Base-by-base conservation (phyloP, 1,284 basidiomycete species). In the Marasmius fiardii region DNA sequence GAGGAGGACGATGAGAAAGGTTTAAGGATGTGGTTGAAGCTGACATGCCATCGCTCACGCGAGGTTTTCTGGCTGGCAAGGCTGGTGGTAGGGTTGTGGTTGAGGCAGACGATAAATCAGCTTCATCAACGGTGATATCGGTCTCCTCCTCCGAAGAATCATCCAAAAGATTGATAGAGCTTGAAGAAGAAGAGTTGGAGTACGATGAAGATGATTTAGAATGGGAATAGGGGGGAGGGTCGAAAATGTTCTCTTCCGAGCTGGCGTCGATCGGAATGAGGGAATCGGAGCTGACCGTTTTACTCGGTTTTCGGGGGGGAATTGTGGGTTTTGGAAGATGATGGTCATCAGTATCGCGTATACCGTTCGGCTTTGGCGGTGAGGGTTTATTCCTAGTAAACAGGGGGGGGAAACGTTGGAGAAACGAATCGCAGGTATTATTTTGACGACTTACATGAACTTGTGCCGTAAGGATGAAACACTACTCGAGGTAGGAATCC, bases 391-490 rank as follows among this genome's bases (percentile, higher is more conserved):
- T 1, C 21, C 23, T 28, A 43, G 20, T 23, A 43, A 49, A 35
- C 31, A n/a, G 21, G n/a, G n/a, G n/a, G n/a, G n/a, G n/a, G n/a
- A 48, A 10, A 16, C 20, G 23, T n/a, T 20, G 6, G 20, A 39
- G 21, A 5, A 8, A 43, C 23, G 8, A 28, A n/a, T 35, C 21
- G 34, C 23, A 48, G 31, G 14, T 28, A n/a, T 12, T 18, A 58
- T 28, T 16, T 7, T 14, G 20, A 43, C 51, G 11, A 78, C 83
- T 77, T 68, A 87, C 84, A 74, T 69, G 54, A 79, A 80, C 66
- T 71, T 78, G 58, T 66, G 75, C 53, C 78, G 74, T 56, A 82
- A 67, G 2, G 76, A 74, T 16, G 80, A 68, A 0, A 83, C 75
- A 28, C 64, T 70, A 0, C 51, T 56, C 7, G 54, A 35, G 6